Evolutionary conservation across 2,329 filamentous ascomycete genomes (phyloP).

Genomic region (Setomelanomma holmii): DNA sequence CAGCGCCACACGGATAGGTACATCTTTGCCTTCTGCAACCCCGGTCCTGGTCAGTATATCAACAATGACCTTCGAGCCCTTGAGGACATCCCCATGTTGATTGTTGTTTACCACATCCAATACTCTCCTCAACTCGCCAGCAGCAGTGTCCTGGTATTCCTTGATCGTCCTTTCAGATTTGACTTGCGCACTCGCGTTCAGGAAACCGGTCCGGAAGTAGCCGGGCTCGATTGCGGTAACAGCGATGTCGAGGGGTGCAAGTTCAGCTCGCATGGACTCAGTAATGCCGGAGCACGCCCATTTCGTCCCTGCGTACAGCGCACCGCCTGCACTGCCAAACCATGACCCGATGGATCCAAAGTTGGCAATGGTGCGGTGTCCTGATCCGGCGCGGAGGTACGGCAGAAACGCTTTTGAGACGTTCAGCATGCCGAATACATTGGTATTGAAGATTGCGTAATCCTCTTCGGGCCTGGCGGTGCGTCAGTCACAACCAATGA

Average conservation of each 20-base stretch:
- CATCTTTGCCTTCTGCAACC: constrained; percentile 54
- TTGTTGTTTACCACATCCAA: constrained; percentile 53
- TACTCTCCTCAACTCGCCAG: constrained; percentile 37
- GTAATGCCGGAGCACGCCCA: constrained; percentile 53
- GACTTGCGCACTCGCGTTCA: constrained; percentile 37
- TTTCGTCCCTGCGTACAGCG: constrained; percentile 58
- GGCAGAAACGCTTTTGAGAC: constrained; percentile 59
- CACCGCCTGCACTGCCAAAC: constrained; percentile 48
- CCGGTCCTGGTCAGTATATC: constrained; percentile 63
- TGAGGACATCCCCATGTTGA: constrained; percentile 63
- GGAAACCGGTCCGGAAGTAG: constrained; percentile 59
- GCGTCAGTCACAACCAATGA: too few species aligned
- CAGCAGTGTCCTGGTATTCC: constrained; percentile 46
- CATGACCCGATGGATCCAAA: constrained; percentile 57
- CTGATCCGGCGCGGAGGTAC: constrained; percentile 51
- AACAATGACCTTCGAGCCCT: constrained; percentile 61
- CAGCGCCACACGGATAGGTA: constrained; percentile 63
- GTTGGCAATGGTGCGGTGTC: constrained; percentile 55
- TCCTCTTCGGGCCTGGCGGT: constrained; percentile 48
- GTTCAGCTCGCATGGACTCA: constrained; percentile 54
- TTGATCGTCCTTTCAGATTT: constrained; percentile 23
- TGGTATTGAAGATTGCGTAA: constrained; percentile 57
- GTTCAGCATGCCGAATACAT: constrained; percentile 62
- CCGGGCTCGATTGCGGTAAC: constrained; percentile 59
- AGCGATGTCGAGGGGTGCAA: constrained; percentile 53